Evolutionary conservation across 129 eudicot species (phyloP).

Genomic region (Oenanthe sinensis): DNA sequence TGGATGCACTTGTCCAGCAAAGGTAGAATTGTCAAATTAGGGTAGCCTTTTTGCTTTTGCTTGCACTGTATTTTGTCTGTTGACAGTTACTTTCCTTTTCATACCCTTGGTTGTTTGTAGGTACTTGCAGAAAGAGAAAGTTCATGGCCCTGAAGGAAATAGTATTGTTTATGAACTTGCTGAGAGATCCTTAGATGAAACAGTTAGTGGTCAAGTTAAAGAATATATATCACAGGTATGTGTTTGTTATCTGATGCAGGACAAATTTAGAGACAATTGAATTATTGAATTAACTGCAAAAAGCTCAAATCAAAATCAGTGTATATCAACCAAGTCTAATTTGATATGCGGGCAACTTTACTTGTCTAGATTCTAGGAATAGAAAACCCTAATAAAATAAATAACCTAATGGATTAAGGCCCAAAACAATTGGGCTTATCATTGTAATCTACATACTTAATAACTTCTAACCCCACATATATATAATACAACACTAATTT

Average conservation of each 20-base stretch:
- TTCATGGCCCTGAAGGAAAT: conserved; percentile 84
- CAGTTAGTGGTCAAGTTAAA: conserved; percentile 39
- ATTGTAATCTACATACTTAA: too few relatives aligned
- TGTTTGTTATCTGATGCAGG: neutral
- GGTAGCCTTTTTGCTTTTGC: neutral
- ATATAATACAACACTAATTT: too few relatives aligned
- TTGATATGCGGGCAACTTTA: too few relatives aligned
- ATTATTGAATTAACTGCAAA: too few relatives aligned
- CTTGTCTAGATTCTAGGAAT: too few relatives aligned
- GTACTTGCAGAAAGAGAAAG: conserved; percentile 82
- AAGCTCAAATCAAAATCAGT: too few relatives aligned
- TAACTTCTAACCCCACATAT: too few relatives aligned
- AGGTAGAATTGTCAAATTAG: conserved; percentile 34
- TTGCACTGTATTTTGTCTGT: neutral
- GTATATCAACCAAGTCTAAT: too few relatives aligned
- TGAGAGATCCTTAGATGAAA: conserved; percentile 72
- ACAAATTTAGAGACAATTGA: too few relatives aligned
- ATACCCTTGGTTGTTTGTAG: conserved; percentile 27
- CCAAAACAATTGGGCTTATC: too few relatives aligned
- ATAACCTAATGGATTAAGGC: too few relatives aligned
- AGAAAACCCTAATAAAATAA: too few relatives aligned
- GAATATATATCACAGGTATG: conserved; percentile 62
- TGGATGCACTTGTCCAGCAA: conserved; percentile 88
- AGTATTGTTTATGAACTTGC: conserved; percentile 76
- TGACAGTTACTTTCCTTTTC: conserved; percentile 13